These are phyloP conservation scores for Tylopilus vinaceipallidus DNA, from an alignment of 768 basidiomycete species.

Conservation along the genomic window DNA sequence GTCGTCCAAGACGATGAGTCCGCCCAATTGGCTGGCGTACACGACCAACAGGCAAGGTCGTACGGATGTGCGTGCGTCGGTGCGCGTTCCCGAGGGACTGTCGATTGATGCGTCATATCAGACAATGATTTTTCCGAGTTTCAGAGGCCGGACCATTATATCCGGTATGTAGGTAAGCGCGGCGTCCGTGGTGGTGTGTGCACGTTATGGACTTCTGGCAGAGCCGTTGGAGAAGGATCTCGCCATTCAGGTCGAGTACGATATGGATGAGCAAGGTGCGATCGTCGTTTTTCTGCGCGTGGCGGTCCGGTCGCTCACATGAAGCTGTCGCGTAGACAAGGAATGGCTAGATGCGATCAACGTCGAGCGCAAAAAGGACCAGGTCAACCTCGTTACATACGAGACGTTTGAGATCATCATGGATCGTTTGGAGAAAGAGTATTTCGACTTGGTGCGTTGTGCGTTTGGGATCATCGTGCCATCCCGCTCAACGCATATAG, in stretches of 20 bases:
- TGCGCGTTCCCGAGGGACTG: not conserved
- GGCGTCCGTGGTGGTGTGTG: not conserved
- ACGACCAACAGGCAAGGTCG: conserved; percentile 58
- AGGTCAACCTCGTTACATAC: conserved; percentile 66
- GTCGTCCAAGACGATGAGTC: conserved; percentile 63
- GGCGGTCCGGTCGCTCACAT: conserved; percentile 3
- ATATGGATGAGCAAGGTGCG: conserved; percentile 98
- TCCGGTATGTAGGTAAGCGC: conserved; percentile 80
- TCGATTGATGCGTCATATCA: conserved; percentile 30
- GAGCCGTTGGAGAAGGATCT: conserved; percentile 94
- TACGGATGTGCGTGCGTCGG: conserved; percentile 69
- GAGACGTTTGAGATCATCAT: conserved; percentile 95
- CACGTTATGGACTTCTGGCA: conserved; percentile 29
- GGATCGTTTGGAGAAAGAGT: conserved; percentile 98
- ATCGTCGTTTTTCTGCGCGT: not conserved
- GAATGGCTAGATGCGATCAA: conserved; percentile 93
- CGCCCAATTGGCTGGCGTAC: conserved; percentile 59
- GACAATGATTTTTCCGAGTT: conserved; percentile 73
- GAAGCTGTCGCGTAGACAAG: conserved; percentile 55
- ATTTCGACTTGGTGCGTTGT: conserved; percentile 84
- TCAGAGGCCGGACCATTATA: conserved; percentile 77
- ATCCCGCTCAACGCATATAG: conserved; percentile 38
- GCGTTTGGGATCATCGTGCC: not conserved
- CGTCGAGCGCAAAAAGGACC: conserved; percentile 73
- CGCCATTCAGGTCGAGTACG: conserved; percentile 93